Evolutionary conservation across 345 rosid genomes (phyloP).

Genomic region (Eucalyptus pumila): DNA sequence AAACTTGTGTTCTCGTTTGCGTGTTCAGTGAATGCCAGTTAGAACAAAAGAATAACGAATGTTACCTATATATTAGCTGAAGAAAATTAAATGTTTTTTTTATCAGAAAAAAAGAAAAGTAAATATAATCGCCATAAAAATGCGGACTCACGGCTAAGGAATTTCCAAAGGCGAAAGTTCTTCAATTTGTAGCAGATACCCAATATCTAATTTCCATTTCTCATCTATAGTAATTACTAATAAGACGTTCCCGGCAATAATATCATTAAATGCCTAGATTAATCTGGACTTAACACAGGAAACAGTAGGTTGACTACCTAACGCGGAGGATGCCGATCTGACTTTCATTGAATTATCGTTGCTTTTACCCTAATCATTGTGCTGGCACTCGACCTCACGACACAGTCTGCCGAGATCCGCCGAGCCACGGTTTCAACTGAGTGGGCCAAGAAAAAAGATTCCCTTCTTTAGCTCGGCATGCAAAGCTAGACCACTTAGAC

Average conservation of each 20-base stretch:
- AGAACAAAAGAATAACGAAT: too few species aligned
- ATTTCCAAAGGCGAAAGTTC: not conserved
- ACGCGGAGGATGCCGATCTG: not conserved
- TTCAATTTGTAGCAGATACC: too few species aligned
- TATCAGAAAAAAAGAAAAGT: too few species aligned
- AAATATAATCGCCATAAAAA: not conserved
- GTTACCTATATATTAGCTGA: too few species aligned
- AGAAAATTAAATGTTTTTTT: too few species aligned
- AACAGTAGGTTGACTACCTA: not conserved
- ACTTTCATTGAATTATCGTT: not conserved
- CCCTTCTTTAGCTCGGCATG: too few species aligned
- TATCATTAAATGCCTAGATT: too few species aligned
- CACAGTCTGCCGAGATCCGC: too few species aligned
- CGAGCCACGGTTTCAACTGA: too few species aligned
- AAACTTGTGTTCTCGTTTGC: too few species aligned
- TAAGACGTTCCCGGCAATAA: not conserved
- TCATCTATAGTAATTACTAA: not conserved
- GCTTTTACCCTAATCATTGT: not conserved
- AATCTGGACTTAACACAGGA: not conserved
- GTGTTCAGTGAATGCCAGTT: not conserved
- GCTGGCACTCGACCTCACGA: rapidly evolving
- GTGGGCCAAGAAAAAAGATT: too few species aligned
- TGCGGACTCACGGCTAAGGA: not conserved
- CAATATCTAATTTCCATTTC: not conserved
- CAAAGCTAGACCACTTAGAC: too few species aligned